phyloP scores from a whole-genome alignment of 2,329 filamentous ascomycete species.

The Drechmeria coniospora region DNA sequence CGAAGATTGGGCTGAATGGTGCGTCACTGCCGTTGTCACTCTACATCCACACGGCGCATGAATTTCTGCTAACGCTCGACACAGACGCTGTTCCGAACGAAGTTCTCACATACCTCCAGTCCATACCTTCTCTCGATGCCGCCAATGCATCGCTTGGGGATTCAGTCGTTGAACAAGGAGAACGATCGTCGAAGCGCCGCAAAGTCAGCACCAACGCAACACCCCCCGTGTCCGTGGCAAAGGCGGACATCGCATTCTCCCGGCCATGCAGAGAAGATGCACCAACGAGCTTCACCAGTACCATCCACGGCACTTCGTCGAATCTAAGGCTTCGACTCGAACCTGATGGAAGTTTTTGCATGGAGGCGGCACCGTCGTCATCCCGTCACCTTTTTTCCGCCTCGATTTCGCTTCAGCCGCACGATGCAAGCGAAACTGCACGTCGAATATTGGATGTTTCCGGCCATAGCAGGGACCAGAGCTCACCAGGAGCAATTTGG shows the following conservation, averaged over 20 bases:
- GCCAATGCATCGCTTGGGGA: too few relatives aligned
- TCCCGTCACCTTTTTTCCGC: conserved; percentile 2
- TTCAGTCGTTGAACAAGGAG: too few relatives aligned
- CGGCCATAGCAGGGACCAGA: conserved; percentile 5
- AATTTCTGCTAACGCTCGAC: too few relatives aligned
- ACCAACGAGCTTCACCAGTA: conserved; percentile 2
- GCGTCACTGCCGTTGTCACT: too few relatives aligned
- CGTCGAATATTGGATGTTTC: conserved; percentile 8
- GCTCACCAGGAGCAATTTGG: conserved; percentile 19
- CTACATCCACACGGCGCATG: too few relatives aligned
- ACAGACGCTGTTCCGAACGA: too few relatives aligned
- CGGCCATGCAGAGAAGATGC: conserved; percentile 9
- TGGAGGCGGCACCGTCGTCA: too few relatives aligned
- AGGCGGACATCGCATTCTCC: conserved; percentile 10
- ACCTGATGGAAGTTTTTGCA: too few relatives aligned
- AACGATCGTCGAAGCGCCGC: conserved; percentile 16
- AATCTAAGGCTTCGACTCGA: too few relatives aligned
- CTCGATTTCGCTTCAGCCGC: conserved; percentile 9
- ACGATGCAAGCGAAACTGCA: conserved; percentile 9
- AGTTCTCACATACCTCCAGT: too few relatives aligned
- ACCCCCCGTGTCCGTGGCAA: conserved; percentile 12
- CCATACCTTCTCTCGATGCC: too few relatives aligned
- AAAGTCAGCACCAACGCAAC: conserved; percentile 9
- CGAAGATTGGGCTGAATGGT: too few relatives aligned
- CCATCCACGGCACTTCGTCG: conserved; percentile 8